These are phyloP conservation scores for Saccharomyces hybrid DNA, from an alignment of 1,139 yeast species.

Conservation along the genomic window DNA sequence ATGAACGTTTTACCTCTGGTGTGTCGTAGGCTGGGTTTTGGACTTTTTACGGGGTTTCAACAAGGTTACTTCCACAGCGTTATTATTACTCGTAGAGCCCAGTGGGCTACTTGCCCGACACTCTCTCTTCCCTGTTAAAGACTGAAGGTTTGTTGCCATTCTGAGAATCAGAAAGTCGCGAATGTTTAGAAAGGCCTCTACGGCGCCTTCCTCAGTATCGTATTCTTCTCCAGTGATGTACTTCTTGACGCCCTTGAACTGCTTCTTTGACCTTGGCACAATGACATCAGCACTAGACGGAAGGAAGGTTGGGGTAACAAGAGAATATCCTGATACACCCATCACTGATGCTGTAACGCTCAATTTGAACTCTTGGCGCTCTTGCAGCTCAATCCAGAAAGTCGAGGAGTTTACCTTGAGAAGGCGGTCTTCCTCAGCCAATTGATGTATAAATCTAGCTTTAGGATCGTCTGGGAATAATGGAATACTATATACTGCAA, in stretches of 20 bases:
- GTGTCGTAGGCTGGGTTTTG: not conserved
- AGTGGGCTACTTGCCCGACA: not conserved
- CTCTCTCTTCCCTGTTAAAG: not conserved
- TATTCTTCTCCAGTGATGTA: slow-evolving; percentile 41
- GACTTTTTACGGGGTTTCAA: not conserved
- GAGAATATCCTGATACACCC: slow-evolving; percentile 49
- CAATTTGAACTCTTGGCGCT: slow-evolving; percentile 80
- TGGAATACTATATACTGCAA: slow-evolving; percentile 66
- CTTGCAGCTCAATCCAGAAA: slow-evolving; percentile 81
- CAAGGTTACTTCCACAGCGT: not conserved
- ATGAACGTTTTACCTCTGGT: not conserved
- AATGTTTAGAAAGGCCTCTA: slow-evolving; percentile 31
- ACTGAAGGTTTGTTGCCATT: not conserved
- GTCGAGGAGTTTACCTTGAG: slow-evolving; percentile 40
- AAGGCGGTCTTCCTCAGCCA: slow-evolving; percentile 67
- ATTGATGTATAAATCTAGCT: slow-evolving; percentile 76
- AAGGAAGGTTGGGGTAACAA: not conserved
- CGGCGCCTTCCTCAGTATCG: slow-evolving; percentile 33
- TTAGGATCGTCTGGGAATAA: slow-evolving; percentile 95
- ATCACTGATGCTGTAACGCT: slow-evolving; percentile 83
- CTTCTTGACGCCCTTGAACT: slow-evolving; percentile 33
- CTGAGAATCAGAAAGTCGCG: slow-evolving; percentile 10
- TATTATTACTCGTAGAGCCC: not conserved
- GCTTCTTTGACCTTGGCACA: slow-evolving; percentile 19
- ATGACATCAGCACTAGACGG: slow-evolving; percentile 10